Evolutionary conservation across 345 rosid genomes (phyloP).

Genomic region (Gynandropsis gynandra): DNA sequence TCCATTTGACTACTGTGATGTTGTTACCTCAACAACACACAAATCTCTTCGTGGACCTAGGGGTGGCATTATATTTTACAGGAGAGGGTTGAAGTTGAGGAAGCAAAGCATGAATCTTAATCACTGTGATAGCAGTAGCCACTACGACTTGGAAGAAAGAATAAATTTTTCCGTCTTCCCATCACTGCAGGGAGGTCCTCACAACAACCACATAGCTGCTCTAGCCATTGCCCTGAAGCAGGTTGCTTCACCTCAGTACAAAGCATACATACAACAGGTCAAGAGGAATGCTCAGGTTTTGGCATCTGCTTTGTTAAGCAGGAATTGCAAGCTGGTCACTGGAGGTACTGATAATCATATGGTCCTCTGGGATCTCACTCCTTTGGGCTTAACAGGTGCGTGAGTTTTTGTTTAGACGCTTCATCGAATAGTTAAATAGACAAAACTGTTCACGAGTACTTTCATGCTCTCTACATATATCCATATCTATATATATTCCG

Average conservation of each 20-base stretch:
- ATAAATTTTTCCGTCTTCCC: slow-evolving; percentile 89
- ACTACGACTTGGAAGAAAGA: slow-evolving; percentile 78
- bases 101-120: slow-evolving; percentile 43
- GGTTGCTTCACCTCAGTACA: slow-evolving; percentile 71
- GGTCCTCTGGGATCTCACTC: slow-evolving; percentile 84
- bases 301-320: slow-evolving; percentile 56
- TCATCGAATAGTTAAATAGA: neutral
- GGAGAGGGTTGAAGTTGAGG: slow-evolving; percentile 67
- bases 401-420: slow-evolving; percentile 3
- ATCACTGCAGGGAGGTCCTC: slow-evolving; percentile 89
- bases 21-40: slow-evolving; percentile 90
- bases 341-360: slow-evolving; percentile 91
- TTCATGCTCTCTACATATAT: no score
- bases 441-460: no score
- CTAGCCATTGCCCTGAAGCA: slow-evolving; percentile 92
- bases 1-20: slow-evolving; percentile 82
- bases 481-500: slow-evolving; percentile 1
- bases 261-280: slow-evolving; percentile 79
- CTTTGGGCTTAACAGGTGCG: slow-evolving; percentile 70
- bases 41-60: slow-evolving; percentile 92
- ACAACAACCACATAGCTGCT: slow-evolving; percentile 96
- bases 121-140: slow-evolving; percentile 49
- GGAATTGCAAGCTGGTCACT: slow-evolving; percentile 75
- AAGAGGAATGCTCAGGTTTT: slow-evolving; percentile 80
- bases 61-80: slow-evolving; percentile 80